Evolutionary conservation across 2,329 filamentous ascomycete species (phyloP), one percentile per base, ranked within the genome.

Genomic region (Claviceps pusilla): DNA sequence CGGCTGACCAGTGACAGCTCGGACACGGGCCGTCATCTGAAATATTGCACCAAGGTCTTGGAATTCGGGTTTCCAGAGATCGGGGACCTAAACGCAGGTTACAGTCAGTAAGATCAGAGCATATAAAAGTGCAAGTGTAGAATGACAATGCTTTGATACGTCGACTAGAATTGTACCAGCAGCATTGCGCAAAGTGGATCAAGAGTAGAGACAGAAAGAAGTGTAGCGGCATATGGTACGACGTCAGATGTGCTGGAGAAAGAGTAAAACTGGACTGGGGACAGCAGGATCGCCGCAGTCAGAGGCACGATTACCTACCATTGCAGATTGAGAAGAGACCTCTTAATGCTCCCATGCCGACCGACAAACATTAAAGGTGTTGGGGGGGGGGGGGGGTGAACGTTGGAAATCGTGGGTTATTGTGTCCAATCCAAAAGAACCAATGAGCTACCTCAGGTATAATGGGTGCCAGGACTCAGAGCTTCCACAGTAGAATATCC

Each of bases 391-490:
- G 24, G 24, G 24, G 43, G 39, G 50, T 29, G 29, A n/a, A 39
- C 9, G 39, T 53, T 54, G 55, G 50, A 39, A 41, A 37, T 51
- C 48, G 24, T 50, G 49, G 51, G 54, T 54, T 57, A 51, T 50
- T 57, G 51, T 50, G 54, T 49, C 53, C 52, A 53, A 10, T 3
- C 42, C 10, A 16, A 41, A 19, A 54, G 35, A 19, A 48, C 54
- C 54, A 57, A 57, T 57, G 31, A 50, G 37, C 33, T 43, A 19
- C 41, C 46, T 24, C 3, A 16, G 24, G 54, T 24, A 41, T 33
- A 50, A 54, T 49, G 50, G 54, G 7, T 53, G 51, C 43, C 51
- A 51, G 54, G 51, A 41, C 45, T 56, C 47, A 51, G 54, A 5
- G 46, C 28, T 56, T 42, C 41, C 52, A 43, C 56, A 37, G 45